Conservation (phyloP, 2,329 filamentous ascomycete genomes). For the Penicillium thymicola region DNA sequence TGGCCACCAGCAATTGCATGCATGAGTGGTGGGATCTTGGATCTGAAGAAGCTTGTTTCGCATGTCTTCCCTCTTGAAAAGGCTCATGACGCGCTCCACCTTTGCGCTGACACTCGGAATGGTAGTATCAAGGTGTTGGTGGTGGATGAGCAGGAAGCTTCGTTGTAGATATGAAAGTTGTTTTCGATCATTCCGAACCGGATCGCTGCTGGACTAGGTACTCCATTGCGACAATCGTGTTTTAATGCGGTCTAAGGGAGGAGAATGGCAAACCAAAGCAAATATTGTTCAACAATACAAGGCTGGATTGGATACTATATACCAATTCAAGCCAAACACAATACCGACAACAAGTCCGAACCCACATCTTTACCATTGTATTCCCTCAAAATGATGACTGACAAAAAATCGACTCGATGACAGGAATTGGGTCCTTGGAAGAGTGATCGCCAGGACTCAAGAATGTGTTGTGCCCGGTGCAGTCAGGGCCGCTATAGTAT, state of each 20-base stretch:
- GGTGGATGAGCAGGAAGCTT: slow-evolving; percentile 47
- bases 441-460: slow-evolving; percentile 22
- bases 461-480: slow-evolving; percentile 24
- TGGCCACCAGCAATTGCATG: slow-evolving; percentile 65
- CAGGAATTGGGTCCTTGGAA: slow-evolving; percentile 20
- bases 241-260: background rate
- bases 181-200: background rate
- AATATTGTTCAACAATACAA: background rate
- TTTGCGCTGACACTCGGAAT: slow-evolving; percentile 51
- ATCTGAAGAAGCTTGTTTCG: slow-evolving; percentile 61
- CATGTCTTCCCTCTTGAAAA: slow-evolving; percentile 62
- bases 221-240: too few relatives aligned
- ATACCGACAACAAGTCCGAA: background rate
- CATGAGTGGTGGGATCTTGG: slow-evolving; percentile 57
- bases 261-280: background rate
- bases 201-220: background rate
- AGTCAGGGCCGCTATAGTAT: slow-evolving; percentile 15
- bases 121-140: slow-evolving; percentile 62
- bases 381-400: slow-evolving; percentile 11
- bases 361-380: background rate
- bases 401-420: slow-evolving; percentile 23
- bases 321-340: background rate
- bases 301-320: background rate
- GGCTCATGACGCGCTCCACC: slow-evolving; percentile 56
- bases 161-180: slow-evolving; percentile 7